Evolutionary conservation across 2,329 filamentous ascomycete species (phyloP), one percentile per base, ranked within the genome.

Genomic region (Chalara sp.): DNA sequence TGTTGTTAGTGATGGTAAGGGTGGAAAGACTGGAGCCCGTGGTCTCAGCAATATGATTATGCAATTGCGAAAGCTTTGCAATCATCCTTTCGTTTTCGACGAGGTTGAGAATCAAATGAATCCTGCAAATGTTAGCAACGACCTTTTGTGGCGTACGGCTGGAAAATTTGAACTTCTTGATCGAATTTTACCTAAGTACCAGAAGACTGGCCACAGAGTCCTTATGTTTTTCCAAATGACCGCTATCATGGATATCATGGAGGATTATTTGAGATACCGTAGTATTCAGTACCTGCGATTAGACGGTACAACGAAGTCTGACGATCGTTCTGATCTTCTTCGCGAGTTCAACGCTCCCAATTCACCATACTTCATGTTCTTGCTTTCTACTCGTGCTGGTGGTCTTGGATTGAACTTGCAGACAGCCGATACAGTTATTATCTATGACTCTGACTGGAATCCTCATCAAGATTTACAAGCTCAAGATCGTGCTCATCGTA

Each of bases 181-280:
- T 67, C 81, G 93, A 47, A 78, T 99, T 55, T 70, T 99, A 56
- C 93, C 93, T 44, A 99, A 99, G 71, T 97, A 99, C 70, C 81
- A 88, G 61, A 84, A 80, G 3, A 91, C 89, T 1, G 89, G 89
- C 12, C 93, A 99, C 80, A 87, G 93, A 70, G 90, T 97, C 31
- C 77, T 99, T 68, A 97, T 99, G 87, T 99, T 99, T 80, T 99
- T 99, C 78, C 93, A 99, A 69, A 99, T 99, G 93, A 99, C 93
- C 4, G 91, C 95, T 55, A 99, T 99, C 67, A 99, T 99, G 93
- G 96, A 99, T 71, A 99, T 99, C 64, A 97, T 99, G 93, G 93
- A 99, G 63, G 93, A 99, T 67, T 99, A 95, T 68, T 72, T 99
- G 56, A 86, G 92, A 4, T 86, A 89, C 64, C 81, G 89, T 57